These are phyloP conservation scores for Fusarium pininemorale DNA, from an alignment of 2,329 filamentous ascomycete species.

Conservation along the genomic window DNA sequence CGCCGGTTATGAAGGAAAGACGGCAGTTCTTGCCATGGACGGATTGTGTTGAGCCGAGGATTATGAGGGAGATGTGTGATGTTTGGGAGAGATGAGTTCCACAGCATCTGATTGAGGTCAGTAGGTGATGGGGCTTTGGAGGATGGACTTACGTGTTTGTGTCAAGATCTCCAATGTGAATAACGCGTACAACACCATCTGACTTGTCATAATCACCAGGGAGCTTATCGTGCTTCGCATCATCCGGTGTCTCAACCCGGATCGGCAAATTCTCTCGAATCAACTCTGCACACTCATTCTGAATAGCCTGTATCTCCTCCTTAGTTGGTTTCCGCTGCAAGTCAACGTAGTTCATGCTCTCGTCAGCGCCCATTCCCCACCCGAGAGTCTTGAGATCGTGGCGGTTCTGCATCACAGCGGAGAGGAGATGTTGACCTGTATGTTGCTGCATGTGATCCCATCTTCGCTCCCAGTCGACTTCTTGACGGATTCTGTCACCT, in stretches of 20 bases:
- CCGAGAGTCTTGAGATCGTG: constrained; percentile 41
- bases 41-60: constrained; percentile 41
- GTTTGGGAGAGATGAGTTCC: constrained; percentile 46
- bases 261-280: constrained; percentile 41
- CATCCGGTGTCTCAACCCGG: constrained; percentile 37
- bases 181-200: constrained; percentile 43
- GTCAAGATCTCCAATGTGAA: constrained; percentile 44
- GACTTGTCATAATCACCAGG: constrained; percentile 45
- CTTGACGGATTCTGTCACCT: constrained; percentile 38
- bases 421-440: constrained; percentile 46
- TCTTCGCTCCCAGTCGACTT: constrained; percentile 43
- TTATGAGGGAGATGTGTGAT: constrained; percentile 44
- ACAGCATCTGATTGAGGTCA: constrained; percentile 36
- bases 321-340: constrained; percentile 40
- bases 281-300: constrained; percentile 38
- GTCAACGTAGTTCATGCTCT: constrained; percentile 46
- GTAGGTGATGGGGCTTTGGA: too few species aligned
- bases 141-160: constrained; percentile 34
- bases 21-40: constrained; percentile 47
- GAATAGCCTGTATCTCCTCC: constrained; percentile 39
- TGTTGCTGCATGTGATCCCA: constrained; percentile 50
- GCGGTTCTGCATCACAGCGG: constrained; percentile 42
- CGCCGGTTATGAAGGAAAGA: constrained; percentile 43
- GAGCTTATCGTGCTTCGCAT: constrained; percentile 36
- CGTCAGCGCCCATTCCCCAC: constrained; percentile 45